Percentiles rank a stretch among this genome's conserved stretches.
These are phyloP conservation scores for Suillus luteus DNA, from an alignment of 768 basidiomycete genomes.

Conservation along the genomic window DNA sequence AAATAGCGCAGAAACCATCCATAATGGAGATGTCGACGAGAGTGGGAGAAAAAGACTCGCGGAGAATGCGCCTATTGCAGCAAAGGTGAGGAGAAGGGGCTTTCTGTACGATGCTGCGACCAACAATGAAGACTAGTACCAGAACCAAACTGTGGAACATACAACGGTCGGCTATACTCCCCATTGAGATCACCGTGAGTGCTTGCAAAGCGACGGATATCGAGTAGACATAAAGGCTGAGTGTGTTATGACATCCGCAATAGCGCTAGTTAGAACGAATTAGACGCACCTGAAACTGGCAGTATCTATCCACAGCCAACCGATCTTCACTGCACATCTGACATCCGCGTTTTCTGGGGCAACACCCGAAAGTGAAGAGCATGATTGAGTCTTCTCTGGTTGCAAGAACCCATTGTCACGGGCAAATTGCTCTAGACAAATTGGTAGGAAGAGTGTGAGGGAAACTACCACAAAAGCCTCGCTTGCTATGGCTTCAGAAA, in stretches of 20 bases:
- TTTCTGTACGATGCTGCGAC: conserved; percentile 67
- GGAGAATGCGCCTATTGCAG: conserved; percentile 65
- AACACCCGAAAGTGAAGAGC: conserved; percentile 33
- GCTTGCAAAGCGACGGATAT: conserved; percentile 88
- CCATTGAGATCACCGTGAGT: conserved; percentile 93
- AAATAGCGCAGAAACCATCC: conserved; percentile 68
- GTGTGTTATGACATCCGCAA: conserved; percentile 1
- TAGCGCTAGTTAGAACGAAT: not conserved
- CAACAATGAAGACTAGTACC: conserved; percentile 9
- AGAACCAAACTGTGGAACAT: conserved; percentile 29
- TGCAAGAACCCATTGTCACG: conserved; percentile 82
- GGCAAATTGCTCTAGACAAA: conserved; percentile 87
- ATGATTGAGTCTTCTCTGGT: conserved; percentile 67
- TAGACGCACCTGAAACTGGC: conserved; percentile 81
- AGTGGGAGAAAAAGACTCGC: conserved; percentile 73
- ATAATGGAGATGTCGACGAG: conserved; percentile 68
- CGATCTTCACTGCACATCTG: conserved; percentile 80
- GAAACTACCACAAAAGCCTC: conserved; percentile 84
- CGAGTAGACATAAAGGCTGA: conserved; percentile 86
- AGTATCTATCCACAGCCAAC: conserved; percentile 86
- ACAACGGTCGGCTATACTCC: conserved; percentile 90
- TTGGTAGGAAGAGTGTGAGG: conserved; percentile 79
- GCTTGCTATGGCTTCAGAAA: conserved; percentile 36
- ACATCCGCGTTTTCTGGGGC: conserved; percentile 33
- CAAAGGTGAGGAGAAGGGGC: conserved; percentile 73